Evolutionary conservation across 2,329 filamentous ascomycete species (phyloP).

Genomic region (Alternaria brassicicola): DNA sequence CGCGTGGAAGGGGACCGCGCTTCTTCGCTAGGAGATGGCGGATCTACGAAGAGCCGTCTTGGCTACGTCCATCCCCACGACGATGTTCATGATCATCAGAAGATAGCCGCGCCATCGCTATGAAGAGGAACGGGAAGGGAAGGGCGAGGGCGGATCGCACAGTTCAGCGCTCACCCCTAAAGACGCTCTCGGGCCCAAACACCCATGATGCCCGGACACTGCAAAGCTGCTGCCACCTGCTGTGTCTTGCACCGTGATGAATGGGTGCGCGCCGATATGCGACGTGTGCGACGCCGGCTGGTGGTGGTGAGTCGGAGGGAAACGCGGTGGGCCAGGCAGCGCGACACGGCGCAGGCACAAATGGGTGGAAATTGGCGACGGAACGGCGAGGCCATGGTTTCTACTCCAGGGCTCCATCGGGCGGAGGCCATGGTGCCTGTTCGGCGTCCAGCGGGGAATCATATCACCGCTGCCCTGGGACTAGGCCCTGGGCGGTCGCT

Average conservation of each 20-base stretch:
- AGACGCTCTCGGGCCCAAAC: not conserved
- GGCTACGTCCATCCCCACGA: not conserved
- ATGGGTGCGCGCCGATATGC: slow-evolving; percentile 13
- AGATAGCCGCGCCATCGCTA: slow-evolving; percentile 5
- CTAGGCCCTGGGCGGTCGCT: not conserved
- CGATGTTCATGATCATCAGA: slow-evolving; percentile 3
- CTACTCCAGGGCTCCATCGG: not conserved
- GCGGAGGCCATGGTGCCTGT: not conserved
- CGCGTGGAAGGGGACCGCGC: not conserved
- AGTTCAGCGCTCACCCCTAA: slow-evolving; percentile 1
- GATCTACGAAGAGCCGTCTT: slow-evolving; percentile 1
- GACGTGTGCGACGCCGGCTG: slow-evolving; percentile 20
- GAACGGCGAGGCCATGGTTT: not conserved
- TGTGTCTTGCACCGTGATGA: slow-evolving; percentile 15
- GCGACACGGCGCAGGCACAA: slow-evolving; percentile 1
- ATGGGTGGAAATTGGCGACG: slow-evolving; percentile 9
- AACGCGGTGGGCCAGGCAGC: slow-evolving; percentile 4
- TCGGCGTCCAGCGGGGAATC: not conserved
- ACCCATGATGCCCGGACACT: slow-evolving; percentile 5
- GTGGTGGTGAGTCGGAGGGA: slow-evolving; percentile 7
- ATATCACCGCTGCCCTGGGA: not conserved
- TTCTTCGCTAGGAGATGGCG: not conserved
- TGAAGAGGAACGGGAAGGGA: not conserved
- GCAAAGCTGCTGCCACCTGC: slow-evolving; percentile 6
- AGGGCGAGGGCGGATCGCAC: slow-evolving; percentile 8